A percentile compares a stretch with the other conserved stretches of the same genome.
phyloP scores from a whole-genome alignment of 257 asterid genomes.

The Primulina tabacum region DNA sequence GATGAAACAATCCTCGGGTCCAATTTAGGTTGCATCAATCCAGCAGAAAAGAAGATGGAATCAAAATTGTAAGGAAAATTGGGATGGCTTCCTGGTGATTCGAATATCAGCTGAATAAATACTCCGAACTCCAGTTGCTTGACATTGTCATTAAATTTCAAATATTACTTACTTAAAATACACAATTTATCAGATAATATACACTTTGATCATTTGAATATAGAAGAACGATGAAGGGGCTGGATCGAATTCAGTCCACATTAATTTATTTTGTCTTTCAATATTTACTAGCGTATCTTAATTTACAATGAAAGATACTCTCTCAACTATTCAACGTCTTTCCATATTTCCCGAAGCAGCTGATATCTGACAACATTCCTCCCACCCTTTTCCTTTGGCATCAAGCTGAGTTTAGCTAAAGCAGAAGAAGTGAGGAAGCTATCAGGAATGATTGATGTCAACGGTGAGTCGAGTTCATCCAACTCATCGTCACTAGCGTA shows the following conservation, averaged over 20 bases:
- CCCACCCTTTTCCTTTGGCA: constrained; percentile 56
- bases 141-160: constrained; percentile 11
- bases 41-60: constrained; percentile 11
- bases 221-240: not conserved
- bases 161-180: not conserved
- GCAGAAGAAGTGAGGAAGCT: constrained; percentile 43
- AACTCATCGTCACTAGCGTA: constrained; percentile 81
- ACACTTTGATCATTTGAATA: constrained; percentile 11
- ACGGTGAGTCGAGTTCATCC: constrained; percentile 66
- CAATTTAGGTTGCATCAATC: constrained; percentile 7
- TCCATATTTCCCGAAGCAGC: constrained; percentile 70
- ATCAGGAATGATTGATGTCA: constrained; percentile 63
- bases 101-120: constrained; percentile 3
- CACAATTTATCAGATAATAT: constrained; percentile 13
- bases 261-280: not conserved
- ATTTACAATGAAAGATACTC: not conserved
- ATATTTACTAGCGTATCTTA: not conserved
- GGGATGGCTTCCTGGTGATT: constrained; percentile 9
- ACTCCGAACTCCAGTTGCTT: constrained; percentile 9
- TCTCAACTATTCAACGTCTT: constrained; percentile 27
- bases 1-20: constrained; percentile 19
- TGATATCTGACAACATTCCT: constrained; percentile 55
- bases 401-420: constrained; percentile 41
- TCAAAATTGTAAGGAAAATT: not conserved
- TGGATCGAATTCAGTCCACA: not conserved